Base-by-base conservation (phyloP, 148 eudicot genomes). In the Dysphania ambrosioides region DNA sequence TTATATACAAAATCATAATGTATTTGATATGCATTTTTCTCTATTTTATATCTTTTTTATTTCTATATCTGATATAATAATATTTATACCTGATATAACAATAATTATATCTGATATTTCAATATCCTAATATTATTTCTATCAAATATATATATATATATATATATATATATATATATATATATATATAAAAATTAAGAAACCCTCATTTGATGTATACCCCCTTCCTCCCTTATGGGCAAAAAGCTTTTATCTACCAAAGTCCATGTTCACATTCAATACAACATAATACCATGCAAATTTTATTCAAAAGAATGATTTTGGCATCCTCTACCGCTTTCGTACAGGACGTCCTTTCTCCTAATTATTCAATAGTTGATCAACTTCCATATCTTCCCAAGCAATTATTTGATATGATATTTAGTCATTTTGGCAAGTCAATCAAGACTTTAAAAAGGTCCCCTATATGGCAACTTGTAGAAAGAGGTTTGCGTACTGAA, bases 201-300 rank as follows among this genome's bases (percentile, higher is more conserved):
- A n/a, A n/a, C n/a, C n/a, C n/a, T n/a, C n/a, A 36, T 36, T 4
- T 36, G 40, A 4, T 36, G 8, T 36, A 36, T 36, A 36, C 40
- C 40, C 7, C 8, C 8, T 36, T 36, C 2, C 40, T n/a, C n/a
- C n/a, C n/a, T n/a, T n/a, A n/a, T n/a, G n/a, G 73, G 55, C 51
- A 70, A 53, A 53, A 61, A 70, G 58, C 30, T 70, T n/a, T 29
- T 36, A 70, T 53, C 73, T 70, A 70, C 73, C 44, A 0, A 31
- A 53, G 30, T 29, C 38, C 6, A 53, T 9, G 24, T 21, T 19
- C 27, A 70, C 32, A 51, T 2, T 3, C 36, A 47, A 27, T 29
- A 47, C 5, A 0, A 35, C 21, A 19, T 32, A 36, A 21, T 35
- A 49, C 31, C 29, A 40, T 30, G 26, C 12, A 47, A 29, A 47